Evolutionary conservation across 192 early-diverging fungal genomes (phyloP), one percentile per base, ranked within the genome.

Genomic region (Coemansia sp.): DNA sequence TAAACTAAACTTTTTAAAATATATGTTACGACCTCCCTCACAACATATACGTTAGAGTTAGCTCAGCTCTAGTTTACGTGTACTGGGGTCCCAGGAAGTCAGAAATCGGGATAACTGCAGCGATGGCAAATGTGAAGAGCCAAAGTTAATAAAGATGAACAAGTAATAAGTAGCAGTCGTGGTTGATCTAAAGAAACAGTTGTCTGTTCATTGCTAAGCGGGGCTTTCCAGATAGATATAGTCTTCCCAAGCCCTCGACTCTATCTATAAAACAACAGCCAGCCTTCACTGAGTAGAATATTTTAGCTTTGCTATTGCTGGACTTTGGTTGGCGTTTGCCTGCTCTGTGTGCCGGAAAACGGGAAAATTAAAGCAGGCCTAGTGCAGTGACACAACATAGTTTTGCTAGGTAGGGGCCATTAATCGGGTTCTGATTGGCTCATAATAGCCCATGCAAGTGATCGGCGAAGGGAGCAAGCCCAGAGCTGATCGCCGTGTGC

Each of bases 401-500:
- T 9, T 7, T 38, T 38, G 34, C 8, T 38, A 16, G 2, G 38
- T 16, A 44, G 16, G 14, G 38, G 38, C 38, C 38, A 44, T 44
- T 44, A 16, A 3, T 44, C 38, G 38, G 10, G 34, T 14, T 16
- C 12, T 44, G 38, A 54, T 54, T 54, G 52, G 52, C 7, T 28
- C 52, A 6, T 0, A 28, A 28, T 19, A 24, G 32, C 32, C 8
- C 1, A 25, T 24, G n/a, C 31, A 60, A 52, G 52, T 23, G 66
- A 68, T 68, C 58, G 66, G 57, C 65, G 19, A 10, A 60, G 49
- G 41, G 41, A 38, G 41, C 25, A 50, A 21, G 24, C 16, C 38
- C 38, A 57, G 57, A 34, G 60, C 31, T 27, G 60, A 62, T 62
- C 60, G 9, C 28, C 60, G 22, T 9, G 49, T 27, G 6, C 26